These are phyloP conservation scores for Neurospora terricola DNA, from an alignment of 495 filamentous ascomycete genomes.

Conservation along the genomic window DNA sequence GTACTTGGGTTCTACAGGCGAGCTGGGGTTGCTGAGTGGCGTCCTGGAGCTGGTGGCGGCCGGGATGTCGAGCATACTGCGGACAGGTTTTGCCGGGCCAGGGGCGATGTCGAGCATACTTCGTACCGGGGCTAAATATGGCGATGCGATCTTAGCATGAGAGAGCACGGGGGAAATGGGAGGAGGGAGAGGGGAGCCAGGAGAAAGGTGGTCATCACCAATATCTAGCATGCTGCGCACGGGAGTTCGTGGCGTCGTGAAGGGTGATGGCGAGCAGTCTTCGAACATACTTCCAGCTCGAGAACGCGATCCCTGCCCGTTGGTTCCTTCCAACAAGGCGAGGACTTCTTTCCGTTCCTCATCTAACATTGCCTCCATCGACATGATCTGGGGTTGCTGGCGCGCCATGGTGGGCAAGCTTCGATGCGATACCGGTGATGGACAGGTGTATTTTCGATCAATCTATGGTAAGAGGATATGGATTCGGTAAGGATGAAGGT, in stretches of 20 bases:
- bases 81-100: conserved; percentile 23
- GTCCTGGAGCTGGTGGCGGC: conserved; percentile 14
- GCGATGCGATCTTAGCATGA: conserved; percentile 13
- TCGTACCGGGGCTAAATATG: conserved; percentile 34
- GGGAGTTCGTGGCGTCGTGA: conserved; percentile 41
- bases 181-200: conserved; percentile 3
- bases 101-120: conserved; percentile 51
- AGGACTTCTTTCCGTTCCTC: conserved; percentile 65
- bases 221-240: conserved; percentile 47
- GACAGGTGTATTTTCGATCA: neutral
- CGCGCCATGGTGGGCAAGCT: conserved; percentile 18
- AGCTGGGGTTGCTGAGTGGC: conserved; percentile 29
- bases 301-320: conserved; percentile 21
- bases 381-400: conserved; percentile 33
- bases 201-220: conserved; percentile 25
- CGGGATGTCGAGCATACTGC: conserved; percentile 32
- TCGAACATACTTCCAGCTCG: conserved; percentile 26
- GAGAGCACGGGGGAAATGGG: conserved; percentile 3
- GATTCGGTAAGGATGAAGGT: neutral
- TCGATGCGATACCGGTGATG: neutral
- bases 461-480: neutral
- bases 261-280: conserved; percentile 37
- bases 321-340: conserved; percentile 43
- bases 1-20: conserved; percentile 23
- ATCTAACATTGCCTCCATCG: conserved; percentile 61